A percentile compares a stretch with the other conserved stretches of the same genome.
These are phyloP conservation scores for Yamadazyma conglobata DNA, from an alignment of 1,139 yeast genomes.

Conservation along the genomic window DNA sequence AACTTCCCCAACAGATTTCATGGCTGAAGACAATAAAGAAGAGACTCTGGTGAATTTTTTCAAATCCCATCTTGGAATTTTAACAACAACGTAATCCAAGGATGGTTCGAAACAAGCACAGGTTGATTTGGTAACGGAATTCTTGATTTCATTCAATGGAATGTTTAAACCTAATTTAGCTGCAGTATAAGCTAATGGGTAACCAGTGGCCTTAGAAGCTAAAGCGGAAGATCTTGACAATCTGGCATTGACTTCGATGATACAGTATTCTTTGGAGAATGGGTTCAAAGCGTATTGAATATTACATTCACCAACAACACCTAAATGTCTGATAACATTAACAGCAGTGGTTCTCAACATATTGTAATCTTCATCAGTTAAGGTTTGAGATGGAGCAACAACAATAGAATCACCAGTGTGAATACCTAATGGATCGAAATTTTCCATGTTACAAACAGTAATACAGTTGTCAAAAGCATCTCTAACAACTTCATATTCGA, in stretches of 20 bases:
- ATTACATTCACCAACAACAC: slow-evolving; percentile 99
- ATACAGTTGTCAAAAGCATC: slow-evolving; percentile 97
- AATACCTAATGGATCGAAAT: slow-evolving; percentile 97
- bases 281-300: slow-evolving; percentile 97
- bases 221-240: slow-evolving; percentile 96
- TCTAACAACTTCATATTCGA: slow-evolving; percentile 97
- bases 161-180: slow-evolving; percentile 95
- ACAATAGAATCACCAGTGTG: slow-evolving; percentile 99
- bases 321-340: slow-evolving; percentile 93
- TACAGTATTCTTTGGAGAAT: slow-evolving; percentile 89
- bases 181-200: slow-evolving; percentile 97
- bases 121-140: slow-evolving; percentile 91
- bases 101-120: slow-evolving; percentile 98
- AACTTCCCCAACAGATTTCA: slow-evolving; percentile 99
- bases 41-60: slow-evolving; percentile 94
- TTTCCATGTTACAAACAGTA: slow-evolving; percentile 99
- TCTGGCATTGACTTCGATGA: slow-evolving; percentile 97
- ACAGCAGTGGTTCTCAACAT: slow-evolving; percentile 98
- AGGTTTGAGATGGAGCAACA: slow-evolving; percentile 97
- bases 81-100: slow-evolving; percentile 93
- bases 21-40: slow-evolving; percentile 81
- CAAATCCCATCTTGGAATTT: slow-evolving; percentile 99
- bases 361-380: slow-evolving; percentile 95
- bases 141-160: slow-evolving; percentile 87
- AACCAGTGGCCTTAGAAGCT: slow-evolving; percentile 98